Percentiles rank a stretch among this genome's conserved stretches.
phyloP scores from a whole-genome alignment of 306 rosid genomes.

The Quillaja saponaria region DNA sequence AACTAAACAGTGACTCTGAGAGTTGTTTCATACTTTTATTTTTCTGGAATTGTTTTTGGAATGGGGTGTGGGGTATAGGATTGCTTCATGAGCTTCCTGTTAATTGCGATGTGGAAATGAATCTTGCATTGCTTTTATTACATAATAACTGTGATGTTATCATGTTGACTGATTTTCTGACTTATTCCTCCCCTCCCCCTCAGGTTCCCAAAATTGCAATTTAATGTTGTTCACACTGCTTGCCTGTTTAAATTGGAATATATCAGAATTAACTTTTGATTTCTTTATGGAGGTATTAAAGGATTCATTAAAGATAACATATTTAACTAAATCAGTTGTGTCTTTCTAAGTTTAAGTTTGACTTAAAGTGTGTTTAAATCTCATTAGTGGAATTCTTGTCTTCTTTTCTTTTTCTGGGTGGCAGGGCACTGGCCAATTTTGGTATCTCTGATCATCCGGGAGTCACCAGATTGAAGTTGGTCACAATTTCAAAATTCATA shows the following conservation, averaged over 20 bases:
- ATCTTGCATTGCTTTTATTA: too few relatives aligned
- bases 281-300: not conserved
- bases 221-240: slow-evolving; percentile 25
- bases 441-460: slow-evolving; percentile 26
- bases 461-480: slow-evolving; percentile 24
- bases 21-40: too few relatives aligned
- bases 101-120: too few relatives aligned
- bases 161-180: too few relatives aligned
- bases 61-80: not conserved
- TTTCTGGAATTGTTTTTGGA: not conserved
- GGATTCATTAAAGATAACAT: too few relatives aligned
- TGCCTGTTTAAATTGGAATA: not conserved
- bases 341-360: not conserved
- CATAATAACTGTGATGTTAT: too few relatives aligned
- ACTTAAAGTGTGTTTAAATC: too few relatives aligned
- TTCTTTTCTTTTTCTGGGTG: slow-evolving; percentile 25
- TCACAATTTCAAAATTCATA: slow-evolving; percentile 15
- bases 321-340: not conserved
- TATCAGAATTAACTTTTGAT: not conserved
- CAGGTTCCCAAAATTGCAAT: too few relatives aligned
- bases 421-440: slow-evolving; percentile 40
- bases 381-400: slow-evolving; percentile 19
- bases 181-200: too few relatives aligned
- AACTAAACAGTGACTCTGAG: too few relatives aligned
- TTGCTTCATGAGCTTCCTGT: not conserved